A percentile compares a stretch with the other conserved stretches of the same genome.
These are phyloP conservation scores for Trypanosoma mega DNA, from an alignment of 208 protist species.

Conservation along the genomic window DNA sequence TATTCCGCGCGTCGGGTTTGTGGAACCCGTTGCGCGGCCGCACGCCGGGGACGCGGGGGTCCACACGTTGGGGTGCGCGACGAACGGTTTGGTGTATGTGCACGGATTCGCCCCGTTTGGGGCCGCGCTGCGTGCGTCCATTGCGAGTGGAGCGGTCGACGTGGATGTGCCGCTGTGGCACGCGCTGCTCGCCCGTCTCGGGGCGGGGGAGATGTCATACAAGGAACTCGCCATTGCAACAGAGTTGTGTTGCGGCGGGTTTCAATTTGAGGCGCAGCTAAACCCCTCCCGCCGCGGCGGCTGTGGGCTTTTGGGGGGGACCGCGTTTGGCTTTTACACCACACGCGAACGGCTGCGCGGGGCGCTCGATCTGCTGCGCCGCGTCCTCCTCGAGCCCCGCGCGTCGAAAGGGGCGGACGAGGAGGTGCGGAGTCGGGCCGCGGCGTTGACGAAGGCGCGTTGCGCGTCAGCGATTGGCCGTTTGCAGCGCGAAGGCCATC, in stretches of 20 bases:
- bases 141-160: constrained; percentile 27
- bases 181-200: constrained; percentile 59
- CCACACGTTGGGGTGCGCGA: constrained; percentile 68
- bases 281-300: constrained; percentile 69
- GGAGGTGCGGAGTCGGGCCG: constrained; percentile 66
- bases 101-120: constrained; percentile 79
- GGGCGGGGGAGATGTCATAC: constrained; percentile 64
- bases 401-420: constrained; percentile 46
- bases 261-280: constrained; percentile 64
- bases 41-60: constrained; percentile 18
- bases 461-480: constrained; percentile 68
- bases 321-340: constrained; percentile 81
- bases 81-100: constrained; percentile 91
- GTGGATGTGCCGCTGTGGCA: constrained; percentile 49
- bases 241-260: constrained; percentile 83
- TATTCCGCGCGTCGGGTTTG: constrained; percentile 71
- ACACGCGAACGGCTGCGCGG: constrained; percentile 76
- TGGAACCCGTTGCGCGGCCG: constrained; percentile 62
- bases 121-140: constrained; percentile 25
- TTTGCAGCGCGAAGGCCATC: constrained; percentile 69
- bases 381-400: constrained; percentile 72
- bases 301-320: constrained; percentile 62
- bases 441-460: constrained; percentile 68
- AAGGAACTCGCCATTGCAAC: constrained; percentile 78
- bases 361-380: constrained; percentile 69